Conservation (phyloP, 495 filamentous ascomycete genomes). For the Talaromyces stipitatus region DNA sequence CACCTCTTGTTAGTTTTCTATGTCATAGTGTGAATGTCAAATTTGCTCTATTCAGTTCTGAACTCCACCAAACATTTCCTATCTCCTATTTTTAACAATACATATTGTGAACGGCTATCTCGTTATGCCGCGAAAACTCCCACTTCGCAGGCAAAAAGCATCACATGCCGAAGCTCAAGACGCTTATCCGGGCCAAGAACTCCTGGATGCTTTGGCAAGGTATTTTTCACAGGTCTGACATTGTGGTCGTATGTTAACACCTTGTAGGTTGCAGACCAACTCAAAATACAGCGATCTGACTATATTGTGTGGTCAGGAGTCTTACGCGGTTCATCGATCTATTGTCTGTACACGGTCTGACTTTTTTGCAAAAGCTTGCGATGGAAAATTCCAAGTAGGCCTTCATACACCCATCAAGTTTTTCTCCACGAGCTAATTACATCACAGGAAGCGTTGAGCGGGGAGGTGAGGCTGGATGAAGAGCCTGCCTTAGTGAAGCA, state of each 20-base stretch:
- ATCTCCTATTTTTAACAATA: no score
- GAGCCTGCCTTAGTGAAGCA: conserved; percentile 10
- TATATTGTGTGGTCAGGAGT: conserved; percentile 9
- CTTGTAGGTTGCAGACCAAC: not conserved
- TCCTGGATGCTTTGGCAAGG: not conserved
- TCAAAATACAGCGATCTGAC: conserved; percentile 13
- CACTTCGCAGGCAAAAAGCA: not conserved
- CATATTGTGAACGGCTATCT: no score
- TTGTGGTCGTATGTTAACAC: not conserved
- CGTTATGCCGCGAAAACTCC: no score
- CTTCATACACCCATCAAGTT: no score
- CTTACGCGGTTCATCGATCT: conserved; percentile 12
- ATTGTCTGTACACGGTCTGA: conserved; percentile 12
- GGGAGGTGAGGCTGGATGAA: conserved; percentile 8
- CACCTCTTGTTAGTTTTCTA: no score
- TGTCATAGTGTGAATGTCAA: no score
- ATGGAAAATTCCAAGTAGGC: conserved; percentile 4
- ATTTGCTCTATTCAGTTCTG: no score
- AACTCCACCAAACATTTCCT: no score
- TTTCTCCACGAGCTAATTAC: not conserved
- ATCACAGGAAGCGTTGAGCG: conserved; percentile 10
- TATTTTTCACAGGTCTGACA: not conserved
- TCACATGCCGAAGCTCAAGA: not conserved
- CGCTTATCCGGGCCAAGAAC: not conserved
- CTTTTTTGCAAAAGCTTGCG: conserved; percentile 12